Conservation (phyloP, 2,329 filamentous ascomycete genomes). For the Fusarium tuaranense region DNA sequence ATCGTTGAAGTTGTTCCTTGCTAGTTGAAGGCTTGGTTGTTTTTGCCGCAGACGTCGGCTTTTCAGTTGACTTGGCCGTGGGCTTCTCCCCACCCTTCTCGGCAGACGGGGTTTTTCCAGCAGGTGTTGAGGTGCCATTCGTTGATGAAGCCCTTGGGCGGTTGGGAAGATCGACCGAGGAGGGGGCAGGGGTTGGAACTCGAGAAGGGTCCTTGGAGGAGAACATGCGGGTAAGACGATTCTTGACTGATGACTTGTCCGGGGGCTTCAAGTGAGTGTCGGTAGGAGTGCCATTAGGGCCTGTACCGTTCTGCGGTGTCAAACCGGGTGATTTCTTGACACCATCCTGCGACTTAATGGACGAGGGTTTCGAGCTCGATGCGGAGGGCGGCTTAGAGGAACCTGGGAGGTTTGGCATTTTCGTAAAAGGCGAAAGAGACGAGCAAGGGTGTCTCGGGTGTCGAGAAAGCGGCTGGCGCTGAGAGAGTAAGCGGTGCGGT, state of each 20-base stretch:
- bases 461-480: constrained; percentile 7
- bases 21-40: constrained; percentile 45
- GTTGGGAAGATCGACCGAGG: constrained; percentile 49
- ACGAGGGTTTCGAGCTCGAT: constrained; percentile 62
- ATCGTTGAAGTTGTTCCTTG: constrained; percentile 61
- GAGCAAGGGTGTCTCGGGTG: constrained; percentile 23
- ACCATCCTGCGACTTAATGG: constrained; percentile 61
- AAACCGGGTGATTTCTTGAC: constrained; percentile 55
- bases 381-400: constrained; percentile 55
- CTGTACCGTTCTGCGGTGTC: constrained; percentile 54
- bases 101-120: constrained; percentile 58
- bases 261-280: constrained; percentile 42
- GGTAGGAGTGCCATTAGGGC: constrained; percentile 42
- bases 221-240: constrained; percentile 74
- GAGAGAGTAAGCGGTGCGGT: constrained; percentile 16
- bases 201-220: constrained; percentile 65
- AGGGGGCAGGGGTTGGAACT: constrained; percentile 48
- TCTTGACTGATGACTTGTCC: constrained; percentile 72
- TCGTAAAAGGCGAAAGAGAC: constrained; percentile 24
- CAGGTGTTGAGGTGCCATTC: constrained; percentile 51
- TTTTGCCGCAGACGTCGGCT: constrained; percentile 42
- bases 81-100: constrained; percentile 50
- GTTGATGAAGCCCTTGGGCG: constrained; percentile 53
- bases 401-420: constrained; percentile 49
- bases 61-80: constrained; percentile 42